Evolutionary conservation across 2,329 filamentous ascomycete species (phyloP).

Genomic region (Xylaria sp.): DNA sequence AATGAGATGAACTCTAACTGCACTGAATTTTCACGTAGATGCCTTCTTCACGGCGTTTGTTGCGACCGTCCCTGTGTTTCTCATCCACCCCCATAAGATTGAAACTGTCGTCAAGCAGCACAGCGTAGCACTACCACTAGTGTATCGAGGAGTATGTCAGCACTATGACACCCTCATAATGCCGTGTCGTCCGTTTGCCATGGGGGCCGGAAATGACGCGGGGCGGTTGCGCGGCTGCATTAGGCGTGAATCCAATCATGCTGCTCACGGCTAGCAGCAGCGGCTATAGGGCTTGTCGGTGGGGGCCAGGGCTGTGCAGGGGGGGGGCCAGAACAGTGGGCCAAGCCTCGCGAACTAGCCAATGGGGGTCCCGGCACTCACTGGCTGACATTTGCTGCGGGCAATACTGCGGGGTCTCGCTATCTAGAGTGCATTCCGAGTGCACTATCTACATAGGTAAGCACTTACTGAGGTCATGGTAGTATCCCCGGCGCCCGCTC

Average conservation of each 20-base stretch:
- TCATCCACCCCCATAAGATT: too few species aligned
- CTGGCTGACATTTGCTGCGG: slow-evolving; percentile 10
- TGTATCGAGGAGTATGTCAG: neutral
- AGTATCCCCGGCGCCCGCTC: too few species aligned
- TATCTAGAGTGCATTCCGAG: too few species aligned
- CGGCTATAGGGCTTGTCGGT: slow-evolving; percentile 26
- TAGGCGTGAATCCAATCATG: slow-evolving; percentile 21
- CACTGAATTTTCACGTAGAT: too few species aligned
- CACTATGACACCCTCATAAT: neutral
- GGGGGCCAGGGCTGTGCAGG: slow-evolving; percentile 24
- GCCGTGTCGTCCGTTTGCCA: neutral
- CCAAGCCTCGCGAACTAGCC: slow-evolving; percentile 27
- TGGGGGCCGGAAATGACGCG: slow-evolving; percentile 12
- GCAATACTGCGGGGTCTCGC: slow-evolving; percentile 30
- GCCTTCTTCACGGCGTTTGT: too few species aligned
- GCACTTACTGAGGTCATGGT: too few species aligned
- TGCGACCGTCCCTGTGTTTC: too few species aligned
- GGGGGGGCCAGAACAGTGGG: slow-evolving; percentile 28
- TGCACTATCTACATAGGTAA: too few species aligned
- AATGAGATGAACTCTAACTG: too few species aligned
- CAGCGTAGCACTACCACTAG: neutral
- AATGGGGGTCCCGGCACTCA: slow-evolving; percentile 25
- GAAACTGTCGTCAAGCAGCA: too few species aligned
- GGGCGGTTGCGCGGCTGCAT: slow-evolving; percentile 19
- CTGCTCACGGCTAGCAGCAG: slow-evolving; percentile 8